These are phyloP conservation scores for Skeletonema costatum DNA, from an alignment of 108 stramenopile genomes.

Conservation along the genomic window DNA sequence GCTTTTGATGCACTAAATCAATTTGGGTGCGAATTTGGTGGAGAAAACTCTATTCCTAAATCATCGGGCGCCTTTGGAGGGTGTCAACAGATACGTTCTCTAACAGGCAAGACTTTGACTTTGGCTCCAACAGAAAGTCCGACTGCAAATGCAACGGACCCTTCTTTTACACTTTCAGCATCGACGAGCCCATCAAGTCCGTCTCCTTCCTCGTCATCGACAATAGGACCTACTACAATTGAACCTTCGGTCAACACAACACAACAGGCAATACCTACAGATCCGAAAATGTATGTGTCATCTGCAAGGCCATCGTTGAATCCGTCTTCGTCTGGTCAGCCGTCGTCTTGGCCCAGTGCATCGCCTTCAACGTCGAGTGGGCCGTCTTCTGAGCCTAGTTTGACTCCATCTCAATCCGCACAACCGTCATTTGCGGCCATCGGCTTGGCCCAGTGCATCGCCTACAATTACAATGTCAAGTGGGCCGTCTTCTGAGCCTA, in stretches of 20 bases:
- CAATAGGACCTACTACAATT: background rate
- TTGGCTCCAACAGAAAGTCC: background rate
- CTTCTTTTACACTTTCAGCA: background rate
- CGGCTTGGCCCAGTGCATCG: too few species aligned
- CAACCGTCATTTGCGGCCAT: too few species aligned
- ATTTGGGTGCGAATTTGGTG: slow-evolving; percentile 34
- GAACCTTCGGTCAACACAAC: background rate
- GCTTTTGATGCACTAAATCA: slow-evolving; percentile 44
- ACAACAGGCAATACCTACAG: background rate
- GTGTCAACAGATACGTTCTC: slow-evolving; percentile 15
- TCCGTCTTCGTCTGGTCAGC: too few species aligned
- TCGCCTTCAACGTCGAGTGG: too few species aligned
- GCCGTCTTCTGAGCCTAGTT: too few species aligned
- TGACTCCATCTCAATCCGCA: too few species aligned
- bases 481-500: too few species aligned
- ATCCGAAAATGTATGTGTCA: background rate
- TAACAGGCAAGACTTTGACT: background rate
- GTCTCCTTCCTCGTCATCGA: background rate
- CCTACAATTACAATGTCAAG: too few species aligned
- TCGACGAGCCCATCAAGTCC: background rate
- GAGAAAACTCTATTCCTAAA: slow-evolving; percentile 16
- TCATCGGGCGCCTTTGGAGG: slow-evolving; percentile 34
- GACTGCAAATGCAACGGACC: background rate
- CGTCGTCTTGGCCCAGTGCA: too few species aligned
- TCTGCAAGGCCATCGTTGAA: background rate